Percentiles rank a stretch among this genome's conserved stretches.
These are phyloP conservation scores for Verticillium zaregamsianum DNA, from an alignment of 2,329 filamentous ascomycete genomes.

Conservation along the genomic window DNA sequence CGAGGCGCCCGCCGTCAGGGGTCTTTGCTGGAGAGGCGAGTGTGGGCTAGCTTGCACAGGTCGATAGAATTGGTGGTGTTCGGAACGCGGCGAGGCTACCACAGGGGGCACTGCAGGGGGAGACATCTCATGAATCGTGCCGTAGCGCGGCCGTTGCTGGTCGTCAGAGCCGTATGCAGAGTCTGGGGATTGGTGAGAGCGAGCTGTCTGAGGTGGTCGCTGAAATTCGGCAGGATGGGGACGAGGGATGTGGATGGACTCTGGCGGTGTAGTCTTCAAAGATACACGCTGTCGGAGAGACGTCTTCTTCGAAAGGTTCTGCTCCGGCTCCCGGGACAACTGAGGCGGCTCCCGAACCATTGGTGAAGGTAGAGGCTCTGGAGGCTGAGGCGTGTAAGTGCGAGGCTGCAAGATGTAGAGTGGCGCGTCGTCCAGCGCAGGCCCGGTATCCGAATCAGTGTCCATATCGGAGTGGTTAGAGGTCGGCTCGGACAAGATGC, in stretches of 20 bases:
- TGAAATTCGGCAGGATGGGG: constrained; percentile 29
- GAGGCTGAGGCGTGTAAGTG: constrained; percentile 51
- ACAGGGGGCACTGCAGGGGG: constrained; percentile 32
- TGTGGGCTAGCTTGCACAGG: constrained; percentile 60
- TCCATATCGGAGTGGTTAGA: neutral
- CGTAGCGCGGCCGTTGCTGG: constrained; percentile 25
- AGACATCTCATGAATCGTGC: constrained; percentile 26
- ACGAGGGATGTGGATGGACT: constrained; percentile 51
- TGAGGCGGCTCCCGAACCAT: constrained; percentile 25
- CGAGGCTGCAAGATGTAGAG: constrained; percentile 53
- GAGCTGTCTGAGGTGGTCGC: constrained; percentile 23
- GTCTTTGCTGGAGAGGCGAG: constrained; percentile 57
- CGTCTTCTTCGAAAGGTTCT: constrained; percentile 29
- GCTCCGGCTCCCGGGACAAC: constrained; percentile 2
- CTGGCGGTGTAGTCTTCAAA: constrained; percentile 45
- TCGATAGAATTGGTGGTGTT: constrained; percentile 56
- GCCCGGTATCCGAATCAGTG: neutral
- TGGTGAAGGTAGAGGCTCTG: constrained; percentile 44
- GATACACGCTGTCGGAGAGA: constrained; percentile 53
- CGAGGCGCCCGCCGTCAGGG: constrained; percentile 45
- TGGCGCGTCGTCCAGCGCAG: constrained; percentile 28
- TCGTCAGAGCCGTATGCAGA: constrained; percentile 45
- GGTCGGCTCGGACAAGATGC: neutral
- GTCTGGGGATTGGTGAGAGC: constrained; percentile 35
- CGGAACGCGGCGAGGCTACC: constrained; percentile 45